phyloP scores from a whole-genome alignment of 176 grass and related monocot genomes.

The Carex scoparia region DNA sequence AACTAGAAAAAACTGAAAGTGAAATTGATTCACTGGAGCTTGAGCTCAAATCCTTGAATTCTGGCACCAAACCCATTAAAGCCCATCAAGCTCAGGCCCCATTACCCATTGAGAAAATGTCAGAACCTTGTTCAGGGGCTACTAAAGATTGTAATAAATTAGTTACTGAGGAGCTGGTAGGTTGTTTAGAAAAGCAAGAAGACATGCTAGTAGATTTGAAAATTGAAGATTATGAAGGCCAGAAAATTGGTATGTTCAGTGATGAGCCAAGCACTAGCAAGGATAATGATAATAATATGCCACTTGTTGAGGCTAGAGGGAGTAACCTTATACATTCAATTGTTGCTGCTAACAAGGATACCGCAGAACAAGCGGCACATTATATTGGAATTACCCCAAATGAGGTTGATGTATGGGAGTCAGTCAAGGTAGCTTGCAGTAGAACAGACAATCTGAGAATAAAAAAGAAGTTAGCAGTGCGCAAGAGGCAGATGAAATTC shows the following conservation, averaged over 20 bases:
- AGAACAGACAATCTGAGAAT: slow-evolving; percentile 29
- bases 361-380: background rate
- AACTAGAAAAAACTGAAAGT: slow-evolving; percentile 44
- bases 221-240: slow-evolving; percentile 6
- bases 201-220: background rate
- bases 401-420: slow-evolving; percentile 30
- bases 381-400: slow-evolving; percentile 5
- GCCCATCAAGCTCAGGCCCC: background rate
- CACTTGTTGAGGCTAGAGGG: background rate
- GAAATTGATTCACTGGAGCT: slow-evolving; percentile 48
- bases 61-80: slow-evolving; percentile 3
- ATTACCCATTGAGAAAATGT: background rate
- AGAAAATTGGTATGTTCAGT: background rate
- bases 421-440: slow-evolving; percentile 2
- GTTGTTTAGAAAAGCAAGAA: slow-evolving; percentile 10
- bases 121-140: background rate
- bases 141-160: background rate
- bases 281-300: background rate
- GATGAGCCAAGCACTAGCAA: background rate
- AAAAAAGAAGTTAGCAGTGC: slow-evolving; percentile 32
- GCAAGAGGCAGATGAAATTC: slow-evolving; percentile 32
- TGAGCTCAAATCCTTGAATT: slow-evolving; percentile 31
- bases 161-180: background rate
- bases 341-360: slow-evolving; percentile 16
- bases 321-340: slow-evolving; percentile 28